Conservation (phyloP, 2,329 filamentous ascomycete genomes). For the Fusarium multiceps region DNA sequence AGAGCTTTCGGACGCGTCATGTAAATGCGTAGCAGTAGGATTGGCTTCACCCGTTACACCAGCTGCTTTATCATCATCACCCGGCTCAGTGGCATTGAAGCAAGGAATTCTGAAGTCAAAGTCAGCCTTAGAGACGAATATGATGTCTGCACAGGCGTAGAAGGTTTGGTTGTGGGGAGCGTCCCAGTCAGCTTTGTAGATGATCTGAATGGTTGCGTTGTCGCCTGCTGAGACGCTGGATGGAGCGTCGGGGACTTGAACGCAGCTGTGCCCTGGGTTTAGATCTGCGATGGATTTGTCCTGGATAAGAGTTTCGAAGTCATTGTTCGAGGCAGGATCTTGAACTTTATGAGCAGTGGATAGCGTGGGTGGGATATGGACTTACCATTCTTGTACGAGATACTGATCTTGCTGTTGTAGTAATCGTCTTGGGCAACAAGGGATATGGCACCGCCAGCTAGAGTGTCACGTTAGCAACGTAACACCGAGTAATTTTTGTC, state of each 20-base stretch:
- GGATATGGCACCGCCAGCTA: constrained; percentile 65
- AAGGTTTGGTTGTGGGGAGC: constrained; percentile 58
- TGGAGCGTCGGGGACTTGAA: constrained; percentile 52
- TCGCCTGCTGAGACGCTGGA: constrained; percentile 52
- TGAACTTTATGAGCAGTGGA: no score
- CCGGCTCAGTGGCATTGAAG: constrained; percentile 57
- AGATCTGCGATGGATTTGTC: constrained; percentile 52
- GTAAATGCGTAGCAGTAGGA: constrained; percentile 27
- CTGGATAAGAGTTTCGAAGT: constrained; percentile 55
- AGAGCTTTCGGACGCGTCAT: background rate
- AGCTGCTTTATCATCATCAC: constrained; percentile 40
- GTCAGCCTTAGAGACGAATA: constrained; percentile 52
- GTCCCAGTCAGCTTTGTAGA: constrained; percentile 59
- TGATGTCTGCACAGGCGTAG: constrained; percentile 63
- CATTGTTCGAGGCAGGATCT: constrained; percentile 55
- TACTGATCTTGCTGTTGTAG: constrained; percentile 63
- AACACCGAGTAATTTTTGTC: no score
- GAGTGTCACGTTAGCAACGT: background rate
- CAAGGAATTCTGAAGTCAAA: constrained; percentile 53
- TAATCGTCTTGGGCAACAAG: constrained; percentile 68
- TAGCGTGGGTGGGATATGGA: fast-evolving
- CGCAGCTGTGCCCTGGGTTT: constrained; percentile 60
- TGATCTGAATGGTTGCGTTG: constrained; percentile 62
- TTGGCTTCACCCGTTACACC: constrained; percentile 21
- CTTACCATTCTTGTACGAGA: constrained; percentile 63